phyloP scores from a whole-genome alignment of 2,329 filamentous ascomycete species.

The Dactylonectria estremocensis region DNA sequence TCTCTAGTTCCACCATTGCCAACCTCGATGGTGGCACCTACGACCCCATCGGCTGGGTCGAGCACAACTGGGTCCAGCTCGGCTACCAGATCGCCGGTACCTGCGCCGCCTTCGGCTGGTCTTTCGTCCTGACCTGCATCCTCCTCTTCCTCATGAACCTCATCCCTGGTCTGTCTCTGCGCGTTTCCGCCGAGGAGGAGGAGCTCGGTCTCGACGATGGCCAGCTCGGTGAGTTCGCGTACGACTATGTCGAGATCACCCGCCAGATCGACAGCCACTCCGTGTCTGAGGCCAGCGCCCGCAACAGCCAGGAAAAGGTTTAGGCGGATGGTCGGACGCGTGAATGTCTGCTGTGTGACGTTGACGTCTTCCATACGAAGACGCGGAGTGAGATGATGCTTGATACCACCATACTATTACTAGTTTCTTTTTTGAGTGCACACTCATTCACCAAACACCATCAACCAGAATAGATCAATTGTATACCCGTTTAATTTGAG shows the following conservation, averaged over 20 bases:
- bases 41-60: slow-evolving; percentile 77
- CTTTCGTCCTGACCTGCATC: slow-evolving; percentile 77
- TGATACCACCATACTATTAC: slow-evolving; percentile 28
- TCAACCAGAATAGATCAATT: slow-evolving; percentile 18
- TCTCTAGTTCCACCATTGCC: slow-evolving; percentile 75
- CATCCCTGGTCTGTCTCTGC: slow-evolving; percentile 78
- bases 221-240: slow-evolving; percentile 87
- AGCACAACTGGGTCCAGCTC: slow-evolving; percentile 79
- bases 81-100: slow-evolving; percentile 81
- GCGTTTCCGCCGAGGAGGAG: slow-evolving; percentile 77
- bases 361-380: background rate
- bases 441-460: slow-evolving; percentile 10
- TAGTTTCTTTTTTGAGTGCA: slow-evolving; percentile 5
- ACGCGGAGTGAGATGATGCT: slow-evolving; percentile 26
- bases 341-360: background rate
- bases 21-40: slow-evolving; percentile 77
- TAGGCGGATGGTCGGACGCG: slow-evolving; percentile 9
- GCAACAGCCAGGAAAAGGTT: slow-evolving; percentile 52
- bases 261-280: slow-evolving; percentile 70
- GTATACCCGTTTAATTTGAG: slow-evolving; percentile 24
- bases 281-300: slow-evolving; percentile 42
- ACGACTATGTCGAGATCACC: slow-evolving; percentile 83
- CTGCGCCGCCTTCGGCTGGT: slow-evolving; percentile 75
- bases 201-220: slow-evolving; percentile 80
- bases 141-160: slow-evolving; percentile 81